Percentiles rank a stretch among this genome's conserved stretches.
Evolutionary conservation across 345 rosid genomes (phyloP).

Genomic region (Linum trigynum): DNA sequence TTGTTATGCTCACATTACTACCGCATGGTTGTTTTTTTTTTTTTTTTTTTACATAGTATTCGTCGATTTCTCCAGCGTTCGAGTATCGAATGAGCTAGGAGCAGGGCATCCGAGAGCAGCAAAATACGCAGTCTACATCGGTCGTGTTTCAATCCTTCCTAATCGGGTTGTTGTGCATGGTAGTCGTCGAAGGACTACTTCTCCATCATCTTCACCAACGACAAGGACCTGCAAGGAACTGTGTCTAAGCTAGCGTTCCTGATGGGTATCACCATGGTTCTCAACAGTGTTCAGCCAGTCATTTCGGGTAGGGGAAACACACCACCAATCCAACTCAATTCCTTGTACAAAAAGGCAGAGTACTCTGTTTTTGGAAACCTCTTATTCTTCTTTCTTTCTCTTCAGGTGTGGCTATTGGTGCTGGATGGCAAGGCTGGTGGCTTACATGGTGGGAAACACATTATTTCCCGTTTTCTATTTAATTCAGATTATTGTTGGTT

Average conservation of each 20-base stretch:
- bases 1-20: not conserved
- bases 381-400: too few relatives aligned
- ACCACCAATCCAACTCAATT: too few relatives aligned
- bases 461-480: too few relatives aligned
- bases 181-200: conserved; percentile 40
- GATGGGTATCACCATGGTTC: conserved; percentile 71
- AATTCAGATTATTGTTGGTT: too few relatives aligned
- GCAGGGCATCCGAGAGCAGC: conserved; percentile 62
- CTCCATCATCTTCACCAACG: conserved; percentile 52
- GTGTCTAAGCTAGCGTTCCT: conserved; percentile 53
- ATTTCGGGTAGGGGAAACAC: conserved; percentile 23
- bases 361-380: not conserved
- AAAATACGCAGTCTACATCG: conserved; percentile 56
- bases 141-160: conserved; percentile 46
- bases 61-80: conserved; percentile 34
- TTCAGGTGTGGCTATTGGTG: conserved; percentile 76
- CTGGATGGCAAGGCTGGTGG: conserved; percentile 90
- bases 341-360: too few relatives aligned
- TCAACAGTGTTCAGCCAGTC: conserved; percentile 81
- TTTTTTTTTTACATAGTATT: not conserved
- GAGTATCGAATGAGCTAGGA: conserved; percentile 80
- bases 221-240: conserved; percentile 37
- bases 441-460: too few relatives aligned
- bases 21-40: not conserved
- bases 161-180: conserved; percentile 55